phyloP scores from a whole-genome alignment of 352 stramenopile genomes.

The Globisporangium cylindrosporum region DNA sequence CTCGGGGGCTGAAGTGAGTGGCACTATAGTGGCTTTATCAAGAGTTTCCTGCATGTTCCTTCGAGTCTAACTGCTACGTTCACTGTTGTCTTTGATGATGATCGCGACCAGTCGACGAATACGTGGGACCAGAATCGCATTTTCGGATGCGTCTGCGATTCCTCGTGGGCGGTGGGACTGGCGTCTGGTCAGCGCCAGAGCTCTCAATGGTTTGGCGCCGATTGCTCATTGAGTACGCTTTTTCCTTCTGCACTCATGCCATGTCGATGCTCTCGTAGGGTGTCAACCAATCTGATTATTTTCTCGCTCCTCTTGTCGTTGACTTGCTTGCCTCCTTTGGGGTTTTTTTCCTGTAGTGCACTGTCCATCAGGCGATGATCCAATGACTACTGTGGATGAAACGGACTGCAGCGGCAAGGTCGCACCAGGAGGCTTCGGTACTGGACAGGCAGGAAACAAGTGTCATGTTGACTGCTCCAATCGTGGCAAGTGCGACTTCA shows the following conservation, averaged over 20 bases:
- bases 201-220: slow-evolving; percentile 85
- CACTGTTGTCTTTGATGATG: neutral
- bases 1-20: slow-evolving; percentile 34
- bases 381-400: slow-evolving; percentile 76
- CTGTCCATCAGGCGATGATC: slow-evolving; percentile 88
- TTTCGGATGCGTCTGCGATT: slow-evolving; percentile 80
- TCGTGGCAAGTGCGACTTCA: slow-evolving; percentile 72
- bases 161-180: slow-evolving; percentile 71
- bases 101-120: slow-evolving; percentile 29
- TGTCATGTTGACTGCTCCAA: slow-evolving; percentile 83
- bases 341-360: slow-evolving; percentile 31
- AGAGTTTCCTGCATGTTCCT: neutral
- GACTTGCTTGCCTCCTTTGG: neutral
- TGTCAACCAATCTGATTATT: slow-evolving; percentile 1
- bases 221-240: slow-evolving; percentile 73
- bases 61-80: neutral
- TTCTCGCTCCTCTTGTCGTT: neutral
- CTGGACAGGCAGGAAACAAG: slow-evolving; percentile 41
- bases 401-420: slow-evolving; percentile 73
- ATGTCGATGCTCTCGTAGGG: neutral
- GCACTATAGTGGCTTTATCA: neutral
- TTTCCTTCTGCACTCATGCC: neutral
- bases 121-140: slow-evolving; percentile 80
- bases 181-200: slow-evolving; percentile 70
- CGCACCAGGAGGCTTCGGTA: slow-evolving; percentile 35